These are phyloP conservation scores for Serendipita sp. DNA, from an alignment of 1,284 basidiomycete species.

Conservation along the genomic window DNA sequence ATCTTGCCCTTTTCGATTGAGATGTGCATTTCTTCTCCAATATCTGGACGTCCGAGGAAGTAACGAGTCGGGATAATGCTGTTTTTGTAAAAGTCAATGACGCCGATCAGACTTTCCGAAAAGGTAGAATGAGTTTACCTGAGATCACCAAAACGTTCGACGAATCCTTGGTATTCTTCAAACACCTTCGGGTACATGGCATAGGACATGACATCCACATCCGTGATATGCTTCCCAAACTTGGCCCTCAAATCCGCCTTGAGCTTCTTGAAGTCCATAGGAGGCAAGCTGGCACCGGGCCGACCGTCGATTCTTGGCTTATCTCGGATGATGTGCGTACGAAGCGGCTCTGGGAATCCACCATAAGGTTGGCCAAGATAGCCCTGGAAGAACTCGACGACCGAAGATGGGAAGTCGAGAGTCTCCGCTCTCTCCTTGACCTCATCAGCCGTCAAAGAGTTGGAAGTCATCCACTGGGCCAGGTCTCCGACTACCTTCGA, in stretches of 20 bases:
- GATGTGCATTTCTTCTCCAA: constrained; percentile 93
- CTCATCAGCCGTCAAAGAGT: constrained; percentile 76
- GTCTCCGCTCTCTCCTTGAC: constrained; percentile 76
- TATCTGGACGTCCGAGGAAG: constrained; percentile 86
- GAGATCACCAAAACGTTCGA: constrained; percentile 91
- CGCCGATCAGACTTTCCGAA: background rate
- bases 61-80: constrained; percentile 91
- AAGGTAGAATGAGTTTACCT: constrained; percentile 35
- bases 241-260: constrained; percentile 85
- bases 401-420: constrained; percentile 94
- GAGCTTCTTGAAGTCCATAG: constrained; percentile 91
- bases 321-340: constrained; percentile 83
- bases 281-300: constrained; percentile 76
- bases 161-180: constrained; percentile 90
- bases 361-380: constrained; percentile 94
- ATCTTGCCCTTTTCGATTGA: constrained; percentile 96
- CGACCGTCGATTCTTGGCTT: constrained; percentile 88
- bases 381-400: constrained; percentile 95
- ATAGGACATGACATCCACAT: constrained; percentile 87
- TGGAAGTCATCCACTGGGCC: constrained; percentile 97
- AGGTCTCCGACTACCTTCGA: constrained; percentile 99
- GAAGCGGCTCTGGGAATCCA: constrained; percentile 95
- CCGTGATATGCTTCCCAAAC: constrained; percentile 89
- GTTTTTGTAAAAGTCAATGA: constrained; percentile 7
- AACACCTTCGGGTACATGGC: constrained; percentile 96